phyloP scores from a whole-genome alignment of 306 rosid genomes.

The Arachis stenosperma region DNA sequence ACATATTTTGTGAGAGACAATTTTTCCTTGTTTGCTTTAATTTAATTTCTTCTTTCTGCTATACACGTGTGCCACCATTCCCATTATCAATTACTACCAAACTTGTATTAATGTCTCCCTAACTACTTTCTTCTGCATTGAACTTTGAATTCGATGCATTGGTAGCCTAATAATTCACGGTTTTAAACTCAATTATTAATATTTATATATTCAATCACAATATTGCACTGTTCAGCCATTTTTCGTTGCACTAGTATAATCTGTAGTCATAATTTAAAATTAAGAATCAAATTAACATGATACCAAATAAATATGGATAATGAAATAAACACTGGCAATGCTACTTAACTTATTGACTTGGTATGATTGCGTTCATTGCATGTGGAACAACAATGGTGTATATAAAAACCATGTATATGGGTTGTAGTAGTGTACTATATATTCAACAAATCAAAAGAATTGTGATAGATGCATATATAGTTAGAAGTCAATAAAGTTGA shows the following conservation, averaged over 20 bases:
- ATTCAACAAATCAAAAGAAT: slow-evolving; percentile 11
- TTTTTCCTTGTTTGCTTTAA: slow-evolving; percentile 10
- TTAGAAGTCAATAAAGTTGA: slow-evolving; percentile 48
- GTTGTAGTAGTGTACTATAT: slow-evolving; percentile 26
- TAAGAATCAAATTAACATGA: too few species aligned
- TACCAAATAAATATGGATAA: background rate
- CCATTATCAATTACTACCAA: slow-evolving; percentile 15
- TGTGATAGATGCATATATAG: background rate
- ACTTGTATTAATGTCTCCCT: slow-evolving; percentile 8
- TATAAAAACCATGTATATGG: background rate
- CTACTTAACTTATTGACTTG: background rate
- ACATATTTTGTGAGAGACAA: slow-evolving; percentile 17
- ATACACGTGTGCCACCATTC: background rate
- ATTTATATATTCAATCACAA: too few species aligned
- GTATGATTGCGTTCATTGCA: too few species aligned
- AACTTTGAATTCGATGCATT: background rate
- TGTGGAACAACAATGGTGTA: too few species aligned
- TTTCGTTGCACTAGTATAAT: too few species aligned
- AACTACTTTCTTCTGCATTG: slow-evolving; percentile 1
- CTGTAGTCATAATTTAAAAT: too few species aligned
- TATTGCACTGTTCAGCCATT: too few species aligned
- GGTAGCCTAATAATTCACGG: background rate
- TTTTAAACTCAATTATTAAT: too few species aligned
- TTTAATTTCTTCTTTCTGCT: background rate
- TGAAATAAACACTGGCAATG: slow-evolving; percentile 3